A percentile compares a stretch with the other conserved stretches of the same genome.
Conservation (phyloP, 257 asterid species). For the Ballota nigra region DNA sequence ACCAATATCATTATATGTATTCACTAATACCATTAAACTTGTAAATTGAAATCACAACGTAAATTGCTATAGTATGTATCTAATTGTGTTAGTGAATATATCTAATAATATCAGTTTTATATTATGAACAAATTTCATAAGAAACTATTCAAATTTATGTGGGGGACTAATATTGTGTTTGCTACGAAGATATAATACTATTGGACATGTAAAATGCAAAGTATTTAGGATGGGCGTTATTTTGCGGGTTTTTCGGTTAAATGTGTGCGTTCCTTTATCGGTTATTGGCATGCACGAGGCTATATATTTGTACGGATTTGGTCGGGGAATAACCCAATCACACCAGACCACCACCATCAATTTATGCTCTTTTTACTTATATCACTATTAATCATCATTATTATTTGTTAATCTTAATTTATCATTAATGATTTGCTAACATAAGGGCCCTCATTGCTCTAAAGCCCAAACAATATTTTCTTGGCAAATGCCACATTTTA, state of each 20-base stretch:
- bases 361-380: background rate
- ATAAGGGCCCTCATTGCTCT: background rate
- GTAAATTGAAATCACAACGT: no score
- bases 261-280: background rate
- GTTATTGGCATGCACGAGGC: constrained; percentile 21
- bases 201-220: no score
- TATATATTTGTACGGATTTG: constrained; percentile 12
- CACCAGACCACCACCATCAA: constrained; percentile 22
- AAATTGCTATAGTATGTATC: no score
- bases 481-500: background rate
- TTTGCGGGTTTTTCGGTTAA: constrained; percentile 44
- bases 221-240: constrained; percentile 22
- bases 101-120: no score
- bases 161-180: no score
- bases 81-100: no score
- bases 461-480: background rate
- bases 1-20: no score
- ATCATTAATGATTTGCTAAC: background rate
- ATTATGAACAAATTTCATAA: no score
- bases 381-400: background rate
- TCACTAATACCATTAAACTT: no score
- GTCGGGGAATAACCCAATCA: constrained; percentile 40
- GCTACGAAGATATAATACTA: no score
- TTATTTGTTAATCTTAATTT: background rate
- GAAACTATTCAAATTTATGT: no score